A percentile compares a stretch with the other conserved stretches of the same genome.
Evolutionary conservation across 768 basidiomycete genomes (phyloP).

Genomic region (Mycena albidolilacea): DNA sequence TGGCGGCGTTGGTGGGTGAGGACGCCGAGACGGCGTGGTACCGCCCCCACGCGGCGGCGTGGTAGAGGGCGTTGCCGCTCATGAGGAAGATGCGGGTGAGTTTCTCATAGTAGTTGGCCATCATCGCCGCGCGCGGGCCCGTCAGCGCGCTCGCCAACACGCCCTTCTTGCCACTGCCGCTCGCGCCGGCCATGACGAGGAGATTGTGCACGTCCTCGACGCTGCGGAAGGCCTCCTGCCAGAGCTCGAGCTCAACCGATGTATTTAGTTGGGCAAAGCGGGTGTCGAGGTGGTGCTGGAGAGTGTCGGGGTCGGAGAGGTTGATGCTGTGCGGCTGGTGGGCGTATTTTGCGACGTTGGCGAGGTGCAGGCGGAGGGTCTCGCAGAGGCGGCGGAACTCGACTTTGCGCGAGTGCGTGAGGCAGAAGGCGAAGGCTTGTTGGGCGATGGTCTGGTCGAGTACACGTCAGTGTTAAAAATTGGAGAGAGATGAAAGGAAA

Average conservation of each 20-base stretch:
- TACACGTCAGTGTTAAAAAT: no score
- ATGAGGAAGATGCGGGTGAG: slow-evolving; percentile 97
- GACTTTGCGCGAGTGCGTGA: slow-evolving; percentile 93
- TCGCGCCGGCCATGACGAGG: slow-evolving; percentile 81
- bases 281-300: slow-evolving; percentile 96
- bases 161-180: slow-evolving; percentile 44
- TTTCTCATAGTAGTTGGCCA: slow-evolving; percentile 99
- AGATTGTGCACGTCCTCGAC: slow-evolving; percentile 99
- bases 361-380: slow-evolving; percentile 93
- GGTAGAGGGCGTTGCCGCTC: slow-evolving; percentile 94
- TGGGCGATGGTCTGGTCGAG: slow-evolving; percentile 87
- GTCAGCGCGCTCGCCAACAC: slow-evolving; percentile 67
- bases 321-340: slow-evolving; percentile 96
- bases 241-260: slow-evolving; percentile 97
- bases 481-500: neutral
- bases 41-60: slow-evolving; percentile 95
- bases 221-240: slow-evolving; percentile 99
- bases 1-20: slow-evolving; percentile 52
- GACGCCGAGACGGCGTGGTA: slow-evolving; percentile 73
- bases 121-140: slow-evolving; percentile 86
- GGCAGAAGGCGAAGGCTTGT: slow-evolving; percentile 97
- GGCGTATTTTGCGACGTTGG: slow-evolving; percentile 95
- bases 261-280: slow-evolving; percentile 97
- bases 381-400: slow-evolving; percentile 98
- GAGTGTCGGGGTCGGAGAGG: slow-evolving; percentile 93